These are phyloP conservation scores for Dothideomycetidae sp. DNA, from an alignment of 2,329 filamentous ascomycete species.

Conservation along the genomic window DNA sequence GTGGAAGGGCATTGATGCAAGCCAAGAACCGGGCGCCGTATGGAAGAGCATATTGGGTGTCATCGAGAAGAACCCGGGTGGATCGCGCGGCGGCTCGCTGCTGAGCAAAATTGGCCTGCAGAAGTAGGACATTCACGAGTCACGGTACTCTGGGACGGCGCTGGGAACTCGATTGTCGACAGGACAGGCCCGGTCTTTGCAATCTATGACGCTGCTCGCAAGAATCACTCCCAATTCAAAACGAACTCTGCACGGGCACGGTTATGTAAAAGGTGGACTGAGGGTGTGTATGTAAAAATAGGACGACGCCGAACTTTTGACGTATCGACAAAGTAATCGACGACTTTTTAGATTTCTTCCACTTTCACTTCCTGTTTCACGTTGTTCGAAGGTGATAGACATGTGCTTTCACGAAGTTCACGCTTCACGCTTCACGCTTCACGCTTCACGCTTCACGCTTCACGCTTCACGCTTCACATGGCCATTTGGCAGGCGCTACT, in stretches of 20 bases:
- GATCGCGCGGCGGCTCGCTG: slow-evolving; percentile 30
- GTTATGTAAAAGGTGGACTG: slow-evolving; percentile 8
- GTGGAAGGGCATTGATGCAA: slow-evolving; percentile 90
- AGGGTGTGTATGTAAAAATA: slow-evolving; percentile 9
- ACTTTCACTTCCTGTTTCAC: neutral
- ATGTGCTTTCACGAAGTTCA: no score
- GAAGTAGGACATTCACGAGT: slow-evolving; percentile 34
- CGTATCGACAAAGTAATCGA: neutral
- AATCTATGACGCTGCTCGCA: no score
- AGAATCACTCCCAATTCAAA: no score
- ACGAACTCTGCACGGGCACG: slow-evolving; percentile 1
- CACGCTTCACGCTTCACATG: no score
- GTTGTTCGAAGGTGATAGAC: no score
- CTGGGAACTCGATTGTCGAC: no score
- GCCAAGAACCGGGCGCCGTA: slow-evolving; percentile 86
- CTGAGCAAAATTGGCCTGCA: slow-evolving; percentile 41
- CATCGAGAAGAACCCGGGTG: slow-evolving; percentile 42
- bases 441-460: no score
- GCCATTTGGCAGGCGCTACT: no score
- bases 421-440: no score
- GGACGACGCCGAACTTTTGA: slow-evolving; percentile 8
- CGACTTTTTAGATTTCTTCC: neutral
- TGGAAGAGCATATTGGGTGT: slow-evolving; percentile 86
- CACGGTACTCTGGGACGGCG: no score
- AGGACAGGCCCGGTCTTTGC: no score